Evolutionary conservation across 306 rosid species (phyloP).

Genomic region (Lathyrus tuberosus): DNA sequence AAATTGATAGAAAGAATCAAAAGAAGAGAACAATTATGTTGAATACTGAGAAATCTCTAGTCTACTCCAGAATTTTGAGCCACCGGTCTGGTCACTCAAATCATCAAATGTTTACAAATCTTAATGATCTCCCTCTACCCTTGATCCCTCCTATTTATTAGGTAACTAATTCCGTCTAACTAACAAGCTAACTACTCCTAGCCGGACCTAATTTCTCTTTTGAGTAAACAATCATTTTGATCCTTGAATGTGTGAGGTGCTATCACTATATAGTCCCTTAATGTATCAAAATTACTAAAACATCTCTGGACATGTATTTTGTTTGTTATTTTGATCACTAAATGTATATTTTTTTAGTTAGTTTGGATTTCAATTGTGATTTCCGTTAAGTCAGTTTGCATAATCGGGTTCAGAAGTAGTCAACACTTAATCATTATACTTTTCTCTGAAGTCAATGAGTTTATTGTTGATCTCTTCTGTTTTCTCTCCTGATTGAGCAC

Average conservation of each 20-base stretch:
- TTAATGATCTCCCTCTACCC: not conserved
- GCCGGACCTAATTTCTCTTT: not conserved
- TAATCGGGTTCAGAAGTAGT: slow-evolving; percentile 9
- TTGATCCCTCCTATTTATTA: not conserved
- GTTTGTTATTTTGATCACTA: not conserved
- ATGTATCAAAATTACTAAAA: not conserved
- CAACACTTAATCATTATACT: slow-evolving; percentile 11
- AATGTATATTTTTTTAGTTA: not conserved
- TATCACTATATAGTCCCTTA: not conserved
- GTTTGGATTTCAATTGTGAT: not conserved
- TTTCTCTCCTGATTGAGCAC: slow-evolving; percentile 19
- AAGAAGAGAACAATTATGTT: not conserved
- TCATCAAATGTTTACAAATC: not conserved
- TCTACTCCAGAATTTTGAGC: not conserved
- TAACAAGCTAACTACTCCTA: not conserved
- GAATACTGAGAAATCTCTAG: slow-evolving; percentile 1
- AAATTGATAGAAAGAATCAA: not conserved
- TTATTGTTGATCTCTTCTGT: slow-evolving; percentile 8
- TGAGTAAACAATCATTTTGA: not conserved
- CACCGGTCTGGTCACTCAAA: not conserved
- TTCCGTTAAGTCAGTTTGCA: not conserved
- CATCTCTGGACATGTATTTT: not conserved
- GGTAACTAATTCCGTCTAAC: not conserved
- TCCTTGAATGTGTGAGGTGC: not conserved
- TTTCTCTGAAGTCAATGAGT: slow-evolving; percentile 31